Base-by-base conservation (phyloP, 164 flowering plant genomes). In the Santalum album region DNA sequence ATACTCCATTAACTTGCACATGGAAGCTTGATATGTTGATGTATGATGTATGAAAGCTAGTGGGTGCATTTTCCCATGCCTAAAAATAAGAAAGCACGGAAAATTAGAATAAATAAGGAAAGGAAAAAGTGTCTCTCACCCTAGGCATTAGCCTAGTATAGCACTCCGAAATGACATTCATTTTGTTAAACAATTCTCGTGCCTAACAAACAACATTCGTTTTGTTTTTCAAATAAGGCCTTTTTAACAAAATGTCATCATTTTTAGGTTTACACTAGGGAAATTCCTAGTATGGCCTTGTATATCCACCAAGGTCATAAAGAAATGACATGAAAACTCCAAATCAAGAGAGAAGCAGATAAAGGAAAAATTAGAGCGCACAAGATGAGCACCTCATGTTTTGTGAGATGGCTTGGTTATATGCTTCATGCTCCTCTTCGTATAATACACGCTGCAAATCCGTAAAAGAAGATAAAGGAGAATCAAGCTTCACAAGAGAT, bases 1-100 rank as follows among this genome's bases (percentile, higher is more conserved):
- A 65, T 90, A 84, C 66, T 90, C 99, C 64, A 90, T 90, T 53
- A 94, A 68, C 62, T 87, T 94, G 96, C 99, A 94, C 74, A 90
- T 69, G 52, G 97, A 94, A 64, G 97, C 91, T 71, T 86, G 96
- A 72, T 94, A 94, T 15, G 96, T 90, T 51, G 96, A 84, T 34
- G 97, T 78, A 64, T 94, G 96, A 65, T 90, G 97, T 53, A 94
- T 75, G 77, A 69, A 82, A 44, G 88, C 72, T 47, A 94, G 83
- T 1, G 99, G 99, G 54, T 94, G 99, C 34, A 78, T 72, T 71
- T 82, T 87, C 46, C 89, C 90, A 35, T 78, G 79, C 72, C 97
- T 94, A 53, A 42, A 57, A 59, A 46, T 67, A 43, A 6, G 25
- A 23, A n/a, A 55, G 35, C 36, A n/a, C n/a, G n/a, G n/a, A n/a